Evolutionary conservation across 768 basidiomycete genomes (phyloP), one percentile per base, ranked within the genome.

Genomic region (Paxillus rubicundulus): DNA sequence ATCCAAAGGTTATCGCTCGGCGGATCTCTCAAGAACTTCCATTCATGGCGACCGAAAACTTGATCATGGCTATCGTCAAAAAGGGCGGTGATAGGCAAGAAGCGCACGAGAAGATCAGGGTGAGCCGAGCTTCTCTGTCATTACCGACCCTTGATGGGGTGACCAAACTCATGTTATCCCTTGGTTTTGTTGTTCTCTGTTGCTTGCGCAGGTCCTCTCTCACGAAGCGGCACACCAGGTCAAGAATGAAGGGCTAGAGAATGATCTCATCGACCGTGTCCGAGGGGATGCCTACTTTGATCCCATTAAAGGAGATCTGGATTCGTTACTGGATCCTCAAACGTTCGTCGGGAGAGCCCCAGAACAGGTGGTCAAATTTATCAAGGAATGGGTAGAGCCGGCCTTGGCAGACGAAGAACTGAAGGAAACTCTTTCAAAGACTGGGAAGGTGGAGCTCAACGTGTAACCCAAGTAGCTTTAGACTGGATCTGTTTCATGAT

Each of bases 41-140:
- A 1, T 98, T 98, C 81, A 98, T 99, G 97, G 94, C 96, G 4
- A 99, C 97, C 2, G 97, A 99, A 72, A 99, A 99, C 70, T 81
- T 99, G 72, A 98, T 98, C 73, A 98, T 99, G 97, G 93, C 93
- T 2, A 83, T 99, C 39, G 97, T 98, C 56, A 97, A 91, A 72
- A 84, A 82, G 45, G 92, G 92, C 18, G 96, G 95, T 1, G 95
- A 98, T 71, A 81, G 97, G 32, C 97, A 98, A 68, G 93, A 92
- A 71, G 92, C 92, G 8, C 97, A 98, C 68, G 97, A 98, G 73
- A 89, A 91, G 73, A 93, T 98, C 65, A 77, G 96, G 53, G 89
- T 89, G 56, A 54, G 77, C 72, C n/a, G 20, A 53, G 40, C 32
- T 47, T 13, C 45, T 46, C 42, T 36, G 46, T 54, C 45, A 52